phyloP scores from a whole-genome alignment of 495 filamentous ascomycete species.

The Tuber microsphaerosporum region DNA sequence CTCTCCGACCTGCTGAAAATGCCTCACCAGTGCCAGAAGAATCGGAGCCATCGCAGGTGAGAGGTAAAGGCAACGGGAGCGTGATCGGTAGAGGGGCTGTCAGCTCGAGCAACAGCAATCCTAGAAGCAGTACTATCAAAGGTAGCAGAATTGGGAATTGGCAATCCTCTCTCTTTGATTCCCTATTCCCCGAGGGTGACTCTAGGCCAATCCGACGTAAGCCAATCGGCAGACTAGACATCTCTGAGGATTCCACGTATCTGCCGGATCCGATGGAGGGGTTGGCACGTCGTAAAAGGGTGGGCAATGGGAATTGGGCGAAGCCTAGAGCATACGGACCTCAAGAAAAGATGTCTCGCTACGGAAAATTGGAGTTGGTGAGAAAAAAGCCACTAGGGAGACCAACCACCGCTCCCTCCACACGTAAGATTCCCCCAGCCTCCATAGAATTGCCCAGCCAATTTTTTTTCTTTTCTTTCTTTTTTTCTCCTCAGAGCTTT shows the following conservation, averaged over 20 bases:
- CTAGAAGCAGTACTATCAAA: slow-evolving; percentile 8
- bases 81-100: not conserved
- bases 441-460: not conserved
- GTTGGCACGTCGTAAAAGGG: slow-evolving; percentile 1
- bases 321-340: not conserved
- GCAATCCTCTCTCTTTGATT: slow-evolving; percentile 13
- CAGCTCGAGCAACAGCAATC: not conserved
- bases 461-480: not conserved
- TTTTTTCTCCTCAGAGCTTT: not conserved
- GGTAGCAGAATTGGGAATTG: slow-evolving; percentile 10
- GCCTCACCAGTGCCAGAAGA: slow-evolving; percentile 13
- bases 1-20: slow-evolving; percentile 14
- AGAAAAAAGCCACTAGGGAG: not conserved
- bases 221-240: slow-evolving; percentile 30
- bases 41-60: slow-evolving; percentile 6
- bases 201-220: slow-evolving; percentile 1
- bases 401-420: not conserved
- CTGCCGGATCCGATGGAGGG: not conserved
- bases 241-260: slow-evolving; percentile 36
- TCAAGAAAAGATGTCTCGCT: not conserved
- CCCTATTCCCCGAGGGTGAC: slow-evolving; percentile 12
- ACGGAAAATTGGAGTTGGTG: slow-evolving; percentile 1
- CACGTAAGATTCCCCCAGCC: not conserved
- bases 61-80: slow-evolving; percentile 4
- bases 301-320: not conserved